phyloP scores from a whole-genome alignment of 2,329 filamentous ascomycete genomes.

The Xylaria multiplex region DNA sequence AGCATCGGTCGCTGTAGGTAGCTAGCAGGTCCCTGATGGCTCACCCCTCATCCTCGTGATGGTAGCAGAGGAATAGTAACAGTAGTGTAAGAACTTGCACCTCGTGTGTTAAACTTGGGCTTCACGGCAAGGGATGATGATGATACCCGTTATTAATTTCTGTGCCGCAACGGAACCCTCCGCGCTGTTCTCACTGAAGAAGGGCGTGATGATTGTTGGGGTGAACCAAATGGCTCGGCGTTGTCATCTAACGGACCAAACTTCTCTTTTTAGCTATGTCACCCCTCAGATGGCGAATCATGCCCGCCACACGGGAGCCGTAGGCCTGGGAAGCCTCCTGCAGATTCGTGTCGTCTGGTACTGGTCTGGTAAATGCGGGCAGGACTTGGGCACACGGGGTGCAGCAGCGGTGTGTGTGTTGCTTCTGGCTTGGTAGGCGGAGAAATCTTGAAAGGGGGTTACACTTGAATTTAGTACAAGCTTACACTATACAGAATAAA shows the following conservation, averaged over 20 bases:
- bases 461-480: too few species aligned
- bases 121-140: background rate
- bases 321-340: constrained; percentile 16
- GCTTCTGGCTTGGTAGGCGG: background rate
- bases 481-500: too few species aligned
- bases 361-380: constrained; percentile 9
- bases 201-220: background rate
- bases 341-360: constrained; percentile 5
- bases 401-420: background rate
- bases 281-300: constrained; percentile 25
- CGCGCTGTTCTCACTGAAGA: background rate
- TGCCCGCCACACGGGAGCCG: constrained; percentile 19
- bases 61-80: background rate
- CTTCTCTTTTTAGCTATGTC: constrained; percentile 31
- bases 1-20: too few species aligned
- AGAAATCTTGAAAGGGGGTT: too few species aligned
- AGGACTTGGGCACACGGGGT: too few species aligned
- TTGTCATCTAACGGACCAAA: constrained; percentile 28
- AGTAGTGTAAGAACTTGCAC: background rate
- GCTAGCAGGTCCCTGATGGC: too few species aligned
- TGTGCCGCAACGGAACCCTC: background rate
- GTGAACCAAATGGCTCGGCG: constrained; percentile 8
- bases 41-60: constrained; percentile 4
- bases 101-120: constrained; percentile 8
- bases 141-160: background rate